These are phyloP conservation scores for Fragilaria crotonensis DNA, from an alignment of 108 stramenopile genomes.

Conservation along the genomic window DNA sequence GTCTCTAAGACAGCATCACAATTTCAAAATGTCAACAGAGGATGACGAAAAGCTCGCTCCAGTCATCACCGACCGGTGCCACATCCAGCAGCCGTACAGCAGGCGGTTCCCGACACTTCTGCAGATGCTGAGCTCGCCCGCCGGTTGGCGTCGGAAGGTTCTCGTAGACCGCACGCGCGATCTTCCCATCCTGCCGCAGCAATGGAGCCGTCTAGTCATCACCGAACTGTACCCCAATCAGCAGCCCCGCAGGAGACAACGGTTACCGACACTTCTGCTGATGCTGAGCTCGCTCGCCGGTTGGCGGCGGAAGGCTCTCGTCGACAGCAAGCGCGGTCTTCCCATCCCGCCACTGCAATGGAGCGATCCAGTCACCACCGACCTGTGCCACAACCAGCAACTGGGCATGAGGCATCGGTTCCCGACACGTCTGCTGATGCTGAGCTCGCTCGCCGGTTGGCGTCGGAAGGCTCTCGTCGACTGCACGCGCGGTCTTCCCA, in stretches of 20 bases:
- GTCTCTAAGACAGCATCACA: no score
- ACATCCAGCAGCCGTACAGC: not conserved
- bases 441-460: not conserved
- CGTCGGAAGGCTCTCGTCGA: not conserved
- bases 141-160: not conserved
- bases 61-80: not conserved
- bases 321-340: not conserved
- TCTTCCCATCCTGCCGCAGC: not conserved
- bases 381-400: not conserved
- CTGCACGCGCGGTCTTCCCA: not conserved
- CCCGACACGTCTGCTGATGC: not conserved
- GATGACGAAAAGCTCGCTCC: not conserved
- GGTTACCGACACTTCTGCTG: not conserved
- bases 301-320: not conserved
- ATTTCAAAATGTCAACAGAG: not conserved
- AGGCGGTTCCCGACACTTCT: not conserved
- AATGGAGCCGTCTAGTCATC: not conserved
- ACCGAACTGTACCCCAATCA: not conserved
- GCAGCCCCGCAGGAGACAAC: not conserved
- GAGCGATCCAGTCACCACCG: not conserved
- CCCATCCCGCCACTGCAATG: not conserved
- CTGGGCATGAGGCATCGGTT: conserved; percentile 1
- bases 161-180: not conserved
- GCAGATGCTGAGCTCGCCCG: not conserved
- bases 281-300: not conserved